phyloP scores from a whole-genome alignment of 1,284 basidiomycete species.

The Xerocomus minutiporus region DNA sequence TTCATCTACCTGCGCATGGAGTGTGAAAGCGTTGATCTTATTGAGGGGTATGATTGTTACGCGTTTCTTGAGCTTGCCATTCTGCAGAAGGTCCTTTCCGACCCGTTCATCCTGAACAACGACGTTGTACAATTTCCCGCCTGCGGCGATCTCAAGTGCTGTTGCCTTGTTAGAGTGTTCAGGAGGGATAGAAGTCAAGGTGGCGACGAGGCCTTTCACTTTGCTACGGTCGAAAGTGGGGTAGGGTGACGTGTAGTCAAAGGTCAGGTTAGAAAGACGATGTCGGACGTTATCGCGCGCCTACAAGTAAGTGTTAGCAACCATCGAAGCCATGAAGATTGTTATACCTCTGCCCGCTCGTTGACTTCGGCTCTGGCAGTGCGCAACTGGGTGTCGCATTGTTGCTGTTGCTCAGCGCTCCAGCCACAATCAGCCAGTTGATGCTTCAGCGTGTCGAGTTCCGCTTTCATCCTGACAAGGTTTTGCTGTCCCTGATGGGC shows the following conservation, averaged over 20 bases:
- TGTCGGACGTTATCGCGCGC: constrained; percentile 70
- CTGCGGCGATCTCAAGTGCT: constrained; percentile 92
- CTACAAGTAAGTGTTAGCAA: constrained; percentile 37
- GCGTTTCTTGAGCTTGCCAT: constrained; percentile 82
- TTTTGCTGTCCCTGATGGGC: constrained; percentile 72
- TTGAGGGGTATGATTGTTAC: constrained; percentile 94
- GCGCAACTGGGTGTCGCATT: constrained; percentile 54
- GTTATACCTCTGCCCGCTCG: constrained; percentile 59
- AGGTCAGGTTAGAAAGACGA: constrained; percentile 72
- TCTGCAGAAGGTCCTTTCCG: constrained; percentile 80
- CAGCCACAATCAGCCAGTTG: constrained; percentile 69
- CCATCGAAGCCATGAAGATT: neutral
- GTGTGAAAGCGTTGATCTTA: constrained; percentile 76
- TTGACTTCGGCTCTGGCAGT: constrained; percentile 57
- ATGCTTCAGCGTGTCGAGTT: constrained; percentile 55
- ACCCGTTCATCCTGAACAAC: constrained; percentile 90
- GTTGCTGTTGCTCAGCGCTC: constrained; percentile 73
- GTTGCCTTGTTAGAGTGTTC: constrained; percentile 77
- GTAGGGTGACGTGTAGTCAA: constrained; percentile 77
- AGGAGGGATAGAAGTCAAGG: constrained; percentile 71
- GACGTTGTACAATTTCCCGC: constrained; percentile 89
- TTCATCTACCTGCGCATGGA: constrained; percentile 55
- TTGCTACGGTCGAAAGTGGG: constrained; percentile 81
- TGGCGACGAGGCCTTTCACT: constrained; percentile 93
- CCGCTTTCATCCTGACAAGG: constrained; percentile 56